Base-by-base conservation (phyloP, 768 basidiomycete species). In the Kwoniella dejecticola region DNA sequence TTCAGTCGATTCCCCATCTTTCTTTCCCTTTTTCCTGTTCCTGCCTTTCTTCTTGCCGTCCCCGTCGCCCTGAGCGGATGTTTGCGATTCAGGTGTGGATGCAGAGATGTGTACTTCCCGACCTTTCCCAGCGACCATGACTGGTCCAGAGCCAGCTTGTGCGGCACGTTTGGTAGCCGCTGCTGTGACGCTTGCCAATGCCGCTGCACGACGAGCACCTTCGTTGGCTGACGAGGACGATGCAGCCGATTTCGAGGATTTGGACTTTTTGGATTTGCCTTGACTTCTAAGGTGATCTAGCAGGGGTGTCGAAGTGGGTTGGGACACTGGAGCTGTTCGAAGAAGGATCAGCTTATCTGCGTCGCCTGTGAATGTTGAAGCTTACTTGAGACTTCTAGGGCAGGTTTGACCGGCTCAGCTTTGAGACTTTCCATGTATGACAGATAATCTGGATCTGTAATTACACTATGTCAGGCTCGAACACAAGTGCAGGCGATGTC, bases 221-320 rank as follows among this genome's bases (percentile, higher is more conserved):
- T 60, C 66, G 10, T 64, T 62, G 4, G 65, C 57, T 1, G 59
- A 54, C 7, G 63, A 57, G 0, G 63, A 60, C 3, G 52, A 46
- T 12, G 57, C 38, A 17, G 52, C 38, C 2, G 60, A 48, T 52
- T 56, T 62, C 13, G 55, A 44, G 27, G 46, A 30, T 44, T 67
- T 64, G 4, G 44, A 44, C 29, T 58, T 63, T 24, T 57, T 62
- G n/a, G 63, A 57, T 77, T 91, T 88, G 0, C 90, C 61, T 27
- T 60, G 61, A 23, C 49, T 89, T 67, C 91, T 90, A 64, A 98
- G 86, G 0, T 93, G 91, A 74, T 95, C 94, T 47, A 99, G 85
- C 21, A 98, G 84, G 0, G 95, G 95, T 0, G 95, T 96, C 0
- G 89, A 88, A 65, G 87, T 93, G 1, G 90, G 89, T 44, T 81